phyloP scores from a whole-genome alignment of 768 basidiomycete species.

The Leccinum broughii region DNA sequence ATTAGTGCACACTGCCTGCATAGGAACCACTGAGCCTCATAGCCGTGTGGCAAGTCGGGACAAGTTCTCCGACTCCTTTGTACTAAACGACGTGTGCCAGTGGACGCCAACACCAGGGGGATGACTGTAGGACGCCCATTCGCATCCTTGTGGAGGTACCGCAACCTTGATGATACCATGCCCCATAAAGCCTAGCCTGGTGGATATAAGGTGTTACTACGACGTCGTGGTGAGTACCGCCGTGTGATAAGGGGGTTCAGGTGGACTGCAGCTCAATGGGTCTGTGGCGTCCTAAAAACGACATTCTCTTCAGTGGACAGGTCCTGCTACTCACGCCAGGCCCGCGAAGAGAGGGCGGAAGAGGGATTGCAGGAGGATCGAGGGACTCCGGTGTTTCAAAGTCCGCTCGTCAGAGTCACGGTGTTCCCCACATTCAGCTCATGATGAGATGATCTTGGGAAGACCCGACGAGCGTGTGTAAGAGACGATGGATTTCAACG shows the following conservation, averaged over 20 bases:
- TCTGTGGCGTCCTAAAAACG: neutral
- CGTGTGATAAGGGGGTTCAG: neutral
- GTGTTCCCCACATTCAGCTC: neutral
- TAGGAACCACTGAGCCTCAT: neutral
- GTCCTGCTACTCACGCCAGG: neutral
- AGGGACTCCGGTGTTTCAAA: neutral
- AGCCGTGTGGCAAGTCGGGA: neutral
- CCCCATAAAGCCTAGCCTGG: neutral
- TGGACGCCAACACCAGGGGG: neutral
- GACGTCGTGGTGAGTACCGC: no score
- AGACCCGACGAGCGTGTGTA: neutral
- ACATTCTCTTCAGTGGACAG: neutral
- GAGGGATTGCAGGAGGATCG: neutral
- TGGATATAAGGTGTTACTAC: neutral
- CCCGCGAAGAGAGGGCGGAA: neutral
- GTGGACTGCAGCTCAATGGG: neutral
- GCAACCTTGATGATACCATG: neutral
- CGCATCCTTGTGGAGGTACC: neutral
- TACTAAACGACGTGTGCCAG: neutral
- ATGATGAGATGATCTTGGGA: neutral
- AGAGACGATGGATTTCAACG: neutral
- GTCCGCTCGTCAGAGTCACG: neutral
- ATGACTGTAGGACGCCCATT: neutral
- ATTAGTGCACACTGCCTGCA: neutral
- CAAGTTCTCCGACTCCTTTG: neutral